phyloP scores from a whole-genome alignment of 2,329 filamentous ascomycete species.

The Hypocrella siamensis region DNA sequence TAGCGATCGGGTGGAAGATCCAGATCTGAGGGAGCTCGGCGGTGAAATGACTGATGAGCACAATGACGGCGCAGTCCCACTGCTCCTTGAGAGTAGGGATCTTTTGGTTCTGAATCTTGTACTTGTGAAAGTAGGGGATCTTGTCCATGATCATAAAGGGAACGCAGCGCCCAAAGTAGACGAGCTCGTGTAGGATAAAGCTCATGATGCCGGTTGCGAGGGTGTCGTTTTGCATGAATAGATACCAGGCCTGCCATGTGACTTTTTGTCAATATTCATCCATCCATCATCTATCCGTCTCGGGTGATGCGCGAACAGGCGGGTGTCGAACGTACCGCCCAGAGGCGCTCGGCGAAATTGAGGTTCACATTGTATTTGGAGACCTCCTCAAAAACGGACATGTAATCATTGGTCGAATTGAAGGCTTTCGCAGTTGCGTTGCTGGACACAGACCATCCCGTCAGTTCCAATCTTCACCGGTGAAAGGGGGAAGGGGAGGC shows the following conservation, averaged over 20 bases:
- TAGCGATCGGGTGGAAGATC: constrained; percentile 95
- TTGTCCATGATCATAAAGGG: constrained; percentile 88
- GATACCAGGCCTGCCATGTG: constrained; percentile 61
- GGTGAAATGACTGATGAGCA: constrained; percentile 90
- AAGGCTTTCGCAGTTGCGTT: constrained; percentile 34
- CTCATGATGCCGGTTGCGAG: constrained; percentile 96
- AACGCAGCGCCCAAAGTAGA: constrained; percentile 85
- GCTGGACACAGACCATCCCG: constrained; percentile 18
- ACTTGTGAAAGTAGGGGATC: constrained; percentile 77
- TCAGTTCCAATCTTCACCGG: not conserved
- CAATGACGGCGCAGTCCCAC: constrained; percentile 83
- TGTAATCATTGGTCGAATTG: constrained; percentile 34
- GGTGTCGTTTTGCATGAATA: constrained; percentile 95
- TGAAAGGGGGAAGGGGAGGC: not conserved
- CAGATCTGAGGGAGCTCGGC: constrained; percentile 97
- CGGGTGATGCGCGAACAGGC: not conserved
- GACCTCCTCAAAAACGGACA: constrained; percentile 45
- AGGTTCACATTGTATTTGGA: constrained; percentile 69
- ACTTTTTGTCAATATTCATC: constrained; percentile 1
- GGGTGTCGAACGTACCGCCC: constrained; percentile 47
- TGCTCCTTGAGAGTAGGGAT: constrained; percentile 87
- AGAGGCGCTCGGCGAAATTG: constrained; percentile 74
- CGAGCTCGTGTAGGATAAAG: constrained; percentile 81
- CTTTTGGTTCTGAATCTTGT: constrained; percentile 86
- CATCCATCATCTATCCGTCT: not conserved